A percentile compares a stretch with the other conserved stretches of the same genome.
Evolutionary conservation across 345 rosid species (phyloP).

Genomic region (Reutealis trisperma): DNA sequence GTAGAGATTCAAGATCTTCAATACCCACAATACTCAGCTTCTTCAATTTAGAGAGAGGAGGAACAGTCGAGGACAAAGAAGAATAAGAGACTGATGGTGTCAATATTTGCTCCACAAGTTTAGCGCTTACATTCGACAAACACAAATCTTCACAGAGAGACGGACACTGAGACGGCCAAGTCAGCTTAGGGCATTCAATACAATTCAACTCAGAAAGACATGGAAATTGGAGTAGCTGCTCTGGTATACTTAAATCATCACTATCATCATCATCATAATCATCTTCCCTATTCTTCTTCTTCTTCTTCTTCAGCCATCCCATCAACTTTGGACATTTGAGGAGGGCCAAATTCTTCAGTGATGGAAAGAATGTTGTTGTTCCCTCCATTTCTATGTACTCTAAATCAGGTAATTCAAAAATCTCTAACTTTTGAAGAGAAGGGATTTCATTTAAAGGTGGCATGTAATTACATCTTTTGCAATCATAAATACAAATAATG

Average conservation of each 20-base stretch:
- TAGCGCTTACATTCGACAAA: background rate
- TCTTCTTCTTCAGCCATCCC: too few relatives aligned
- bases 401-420: background rate
- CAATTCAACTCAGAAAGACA: background rate
- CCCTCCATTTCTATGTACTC: background rate
- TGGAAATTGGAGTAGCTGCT: background rate
- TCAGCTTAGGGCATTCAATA: background rate
- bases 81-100: too few relatives aligned
- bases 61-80: background rate
- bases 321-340: background rate
- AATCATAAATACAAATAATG: background rate
- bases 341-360: background rate
- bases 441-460: background rate
- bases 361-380: constrained; percentile 7
- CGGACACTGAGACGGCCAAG: constrained; percentile 15
- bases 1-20: too few relatives aligned
- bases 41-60: constrained; percentile 8
- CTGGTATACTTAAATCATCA: too few relatives aligned
- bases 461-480: too few relatives aligned
- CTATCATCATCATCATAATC: background rate
- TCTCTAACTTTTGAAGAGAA: background rate
- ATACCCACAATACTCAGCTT: background rate
- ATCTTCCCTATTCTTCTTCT: too few relatives aligned
- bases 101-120: background rate
- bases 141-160: background rate